Percentiles rank a stretch among this genome's conserved stretches.
Conservation (phyloP, 2,329 filamentous ascomycete species). For the Simplicillium aogashimaense region DNA sequence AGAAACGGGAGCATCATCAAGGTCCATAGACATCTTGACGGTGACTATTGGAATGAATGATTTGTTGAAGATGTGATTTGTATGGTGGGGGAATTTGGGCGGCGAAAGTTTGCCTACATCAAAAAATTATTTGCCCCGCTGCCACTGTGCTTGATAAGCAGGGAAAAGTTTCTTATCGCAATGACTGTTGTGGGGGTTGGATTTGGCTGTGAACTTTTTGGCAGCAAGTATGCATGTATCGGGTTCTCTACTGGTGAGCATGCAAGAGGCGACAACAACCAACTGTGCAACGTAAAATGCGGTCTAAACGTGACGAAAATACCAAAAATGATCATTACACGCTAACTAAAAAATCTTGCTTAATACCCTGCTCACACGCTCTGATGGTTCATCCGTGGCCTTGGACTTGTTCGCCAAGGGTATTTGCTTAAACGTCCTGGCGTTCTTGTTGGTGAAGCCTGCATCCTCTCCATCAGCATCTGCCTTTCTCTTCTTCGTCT, state of each 20-base stretch:
- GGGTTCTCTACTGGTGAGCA: no score
- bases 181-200: constrained; percentile 2
- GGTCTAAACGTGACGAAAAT: constrained; percentile 3
- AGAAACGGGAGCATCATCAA: constrained; percentile 30
- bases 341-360: constrained; percentile 51
- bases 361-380: constrained; percentile 48
- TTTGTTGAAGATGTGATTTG: constrained; percentile 3
- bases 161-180: constrained; percentile 16
- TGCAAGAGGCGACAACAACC: no score
- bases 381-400: constrained; percentile 35
- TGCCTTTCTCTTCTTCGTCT: constrained; percentile 32
- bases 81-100: constrained; percentile 11
- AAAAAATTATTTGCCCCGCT: constrained; percentile 26
- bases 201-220: not conserved
- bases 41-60: constrained; percentile 6
- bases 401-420: constrained; percentile 42
- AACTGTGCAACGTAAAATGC: no score
- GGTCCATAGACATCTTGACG: constrained; percentile 30
- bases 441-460: constrained; percentile 11
- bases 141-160: constrained; percentile 24
- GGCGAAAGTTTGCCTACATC: constrained; percentile 6
- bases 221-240: constrained; percentile 3
- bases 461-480: constrained; percentile 15
- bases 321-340: not conserved
- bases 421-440: constrained; percentile 56